These are phyloP conservation scores for Acanthamoeba culbertsoni DNA, from an alignment of 208 protist species.

Conservation along the genomic window DNA sequence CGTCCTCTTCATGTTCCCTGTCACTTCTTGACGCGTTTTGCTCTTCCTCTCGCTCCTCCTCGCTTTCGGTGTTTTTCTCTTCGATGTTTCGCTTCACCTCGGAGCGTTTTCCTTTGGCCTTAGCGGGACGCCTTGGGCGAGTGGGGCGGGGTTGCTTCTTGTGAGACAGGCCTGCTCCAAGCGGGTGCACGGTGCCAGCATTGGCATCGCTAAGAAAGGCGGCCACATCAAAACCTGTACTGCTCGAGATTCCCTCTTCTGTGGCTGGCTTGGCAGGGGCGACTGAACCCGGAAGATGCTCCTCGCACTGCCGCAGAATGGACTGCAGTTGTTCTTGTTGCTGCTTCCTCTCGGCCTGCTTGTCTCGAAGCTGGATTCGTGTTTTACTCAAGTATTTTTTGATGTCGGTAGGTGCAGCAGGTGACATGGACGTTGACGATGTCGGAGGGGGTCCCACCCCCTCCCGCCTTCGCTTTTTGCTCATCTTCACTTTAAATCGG, in stretches of 20 bases:
- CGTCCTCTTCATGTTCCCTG: neutral
- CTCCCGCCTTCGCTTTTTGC: neutral
- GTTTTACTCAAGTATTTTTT: constrained; percentile 4
- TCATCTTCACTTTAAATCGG: neutral
- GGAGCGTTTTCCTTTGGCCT: neutral
- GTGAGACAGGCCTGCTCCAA: neutral
- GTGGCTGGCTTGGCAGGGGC: neutral
- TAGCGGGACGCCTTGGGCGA: too few relatives aligned
- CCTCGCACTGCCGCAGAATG: neutral
- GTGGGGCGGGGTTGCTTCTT: neutral
- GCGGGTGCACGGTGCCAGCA: neutral
- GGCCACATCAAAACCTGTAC: neutral
- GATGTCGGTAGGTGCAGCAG: neutral
- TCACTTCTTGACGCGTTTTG: neutral
- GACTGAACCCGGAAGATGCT: neutral
- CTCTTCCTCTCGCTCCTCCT: neutral
- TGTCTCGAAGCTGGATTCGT: neutral
- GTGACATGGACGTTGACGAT: neutral
- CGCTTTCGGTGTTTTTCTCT: neutral
- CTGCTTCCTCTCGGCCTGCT: neutral
- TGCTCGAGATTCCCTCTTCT: neutral
- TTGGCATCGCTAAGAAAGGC: neutral
- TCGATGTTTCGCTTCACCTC: neutral
- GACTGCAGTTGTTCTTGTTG: neutral
- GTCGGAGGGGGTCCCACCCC: neutral